Percentiles rank a stretch among this genome's conserved stretches.
Conservation (phyloP, 1,284 basidiomycete genomes). For the Rhizoctonia solani region DNA sequence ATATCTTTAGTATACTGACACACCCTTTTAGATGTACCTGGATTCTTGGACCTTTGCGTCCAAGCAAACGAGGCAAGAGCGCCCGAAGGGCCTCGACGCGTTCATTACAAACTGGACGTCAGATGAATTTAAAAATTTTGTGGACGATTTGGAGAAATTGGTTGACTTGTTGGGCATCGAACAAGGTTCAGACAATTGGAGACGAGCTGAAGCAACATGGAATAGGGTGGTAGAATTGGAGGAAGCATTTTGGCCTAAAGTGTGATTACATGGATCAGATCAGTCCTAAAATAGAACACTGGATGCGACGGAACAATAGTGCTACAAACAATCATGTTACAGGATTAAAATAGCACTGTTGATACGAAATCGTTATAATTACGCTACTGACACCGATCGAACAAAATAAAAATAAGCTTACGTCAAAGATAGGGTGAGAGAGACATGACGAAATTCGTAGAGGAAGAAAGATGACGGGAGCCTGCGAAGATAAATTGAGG, state of each 20-base stretch:
- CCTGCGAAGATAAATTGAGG: neutral
- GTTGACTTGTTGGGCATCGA: slow-evolving; percentile 57
- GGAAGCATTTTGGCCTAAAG: slow-evolving; percentile 61
- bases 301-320: too few species aligned
- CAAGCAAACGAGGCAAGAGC: slow-evolving; percentile 37
- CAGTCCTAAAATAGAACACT: too few species aligned
- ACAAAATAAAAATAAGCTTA: neutral
- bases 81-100: slow-evolving; percentile 50
- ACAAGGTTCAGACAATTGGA: slow-evolving; percentile 50
- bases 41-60: slow-evolving; percentile 59
- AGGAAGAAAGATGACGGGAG: neutral
- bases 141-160: slow-evolving; percentile 56
- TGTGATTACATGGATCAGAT: neutral
- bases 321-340: neutral
- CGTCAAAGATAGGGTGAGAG: neutral
- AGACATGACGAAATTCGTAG: too few species aligned
- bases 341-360: neutral
- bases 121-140: slow-evolving; percentile 63
- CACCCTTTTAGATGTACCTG: slow-evolving; percentile 54
- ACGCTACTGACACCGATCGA: neutral
- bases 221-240: slow-evolving; percentile 62
- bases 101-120: slow-evolving; percentile 71
- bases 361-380: neutral
- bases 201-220: slow-evolving; percentile 60
- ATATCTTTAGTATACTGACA: too few species aligned